phyloP scores from a whole-genome alignment of 192 early-diverging fungal genomes.

The Linnemannia exigua region DNA sequence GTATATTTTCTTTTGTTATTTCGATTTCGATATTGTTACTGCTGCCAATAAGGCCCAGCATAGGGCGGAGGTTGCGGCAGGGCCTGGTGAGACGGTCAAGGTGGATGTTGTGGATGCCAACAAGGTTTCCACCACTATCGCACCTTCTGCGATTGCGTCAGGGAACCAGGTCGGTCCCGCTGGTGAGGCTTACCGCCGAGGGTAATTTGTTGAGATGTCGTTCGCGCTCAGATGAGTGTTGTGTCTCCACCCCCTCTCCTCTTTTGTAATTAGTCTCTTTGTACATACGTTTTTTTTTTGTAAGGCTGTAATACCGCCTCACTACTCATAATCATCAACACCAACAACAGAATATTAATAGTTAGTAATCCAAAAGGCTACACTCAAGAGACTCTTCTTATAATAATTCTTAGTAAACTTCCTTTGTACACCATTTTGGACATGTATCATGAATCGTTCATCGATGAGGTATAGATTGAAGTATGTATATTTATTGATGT shows the following conservation, averaged over 20 bases:
- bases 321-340: no score
- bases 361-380: neutral
- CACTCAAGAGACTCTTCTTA: neutral
- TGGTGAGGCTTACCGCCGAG: neutral
- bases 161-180: neutral
- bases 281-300: neutral
- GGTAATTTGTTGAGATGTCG: neutral
- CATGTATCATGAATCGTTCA: neutral
- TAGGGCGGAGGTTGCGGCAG: slow-evolving; percentile 12
- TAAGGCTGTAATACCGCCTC: neutral
- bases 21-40: slow-evolving; percentile 27
- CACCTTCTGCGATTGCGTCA: neutral
- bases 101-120: slow-evolving; percentile 8
- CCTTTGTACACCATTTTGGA: neutral
- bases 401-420: neutral
- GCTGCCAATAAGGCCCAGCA: slow-evolving; percentile 12
- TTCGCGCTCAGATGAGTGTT: no score
- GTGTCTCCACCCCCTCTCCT: neutral
- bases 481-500: neutral
- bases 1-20: slow-evolving; percentile 40
- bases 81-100: slow-evolving; percentile 4
- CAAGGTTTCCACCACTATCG: no score
- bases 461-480: neutral
- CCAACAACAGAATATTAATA: neutral
- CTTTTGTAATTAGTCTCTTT: neutral